Evolutionary conservation across 1,284 basidiomycete genomes (phyloP), one percentile per base, ranked within the genome.

Genomic region (Xerocomus amazonicus): DNA sequence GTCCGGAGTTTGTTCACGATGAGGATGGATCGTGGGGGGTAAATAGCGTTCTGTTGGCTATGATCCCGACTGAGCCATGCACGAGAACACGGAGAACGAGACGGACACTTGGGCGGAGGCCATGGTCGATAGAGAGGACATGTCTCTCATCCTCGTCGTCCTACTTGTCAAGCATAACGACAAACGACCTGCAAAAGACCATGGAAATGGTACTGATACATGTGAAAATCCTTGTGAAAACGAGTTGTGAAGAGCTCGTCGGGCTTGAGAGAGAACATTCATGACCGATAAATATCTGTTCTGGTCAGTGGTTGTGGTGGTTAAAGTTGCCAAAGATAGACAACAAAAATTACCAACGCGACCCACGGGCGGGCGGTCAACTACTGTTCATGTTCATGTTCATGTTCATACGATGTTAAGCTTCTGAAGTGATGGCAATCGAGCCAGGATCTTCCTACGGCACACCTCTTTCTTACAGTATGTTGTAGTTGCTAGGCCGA

Each of bases 1-100:
- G 80, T 91, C 54, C 86, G 79, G 47, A 81, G 73, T 72, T 89
- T 89, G 70, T 89, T 89, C 13, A 89, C 85, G 55, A 89, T 77
- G 45, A 89, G 76, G 35, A 89, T 80, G 36, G 78, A 71, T 51
- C 65, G 66, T 23, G 67, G 70, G 17, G 60, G 62, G 29, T 53
- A 42, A 13, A 48, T 47, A 3, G 51, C 50, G 26, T 33, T 55
- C 55, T 64, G 59, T 48, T 50, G 59, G 61, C 59, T 67, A 61
- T 60, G 53, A 52, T 46, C 48, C 64, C 23, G 52, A 66, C 45
- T 65, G 65, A 65, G 66, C 52, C 42, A 47, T 29, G 46, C 33
- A 43, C 42, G 16, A 48, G 45, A 44, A 31, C 14, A 48, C 33
- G 43, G 39, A 47, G 43, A 50, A 46, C 32, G 33, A 57, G 48